Base-by-base conservation (phyloP, 2,329 filamentous ascomycete genomes). In the Alternaria brassicae region DNA sequence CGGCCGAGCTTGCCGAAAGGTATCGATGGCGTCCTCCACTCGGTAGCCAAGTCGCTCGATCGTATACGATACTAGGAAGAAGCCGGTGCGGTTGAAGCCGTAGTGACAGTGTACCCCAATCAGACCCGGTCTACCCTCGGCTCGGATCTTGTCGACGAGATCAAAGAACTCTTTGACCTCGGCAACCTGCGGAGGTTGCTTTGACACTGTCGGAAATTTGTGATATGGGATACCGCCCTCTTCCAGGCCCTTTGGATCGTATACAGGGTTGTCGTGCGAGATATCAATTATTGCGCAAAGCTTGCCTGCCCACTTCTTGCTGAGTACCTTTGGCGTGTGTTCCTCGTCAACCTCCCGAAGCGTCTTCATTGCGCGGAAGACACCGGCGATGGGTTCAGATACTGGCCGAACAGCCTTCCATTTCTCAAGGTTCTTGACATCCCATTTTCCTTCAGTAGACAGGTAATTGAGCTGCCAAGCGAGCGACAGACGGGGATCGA, bases 81-180 rank as follows among this genome's bases (percentile, higher is more conserved):
- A 97, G 0, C 94, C 94, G 0, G 94, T 97, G 21, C 93, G 86
- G 75, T 98, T 97, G 80, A 96, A 97, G 0, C 94, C 94, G 69
- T 97, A 97, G 72, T 98, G 94, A 71, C 94, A 98, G 75, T 98
- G 94, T 0, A 97, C 92, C 2, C 90, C 93, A 51, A 97, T 86
- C 47, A 89, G 55, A 13, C 65, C 54, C 36, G 70, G 56, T 76
- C 79, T 61, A 1, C 58, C 55, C 36, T 74, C 66, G 6, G 53
- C 60, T 1, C 77, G 68, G 2, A 83, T 67, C 5, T 70, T 62
- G 65, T 89, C 86, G 19, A 90, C 82, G 2, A 89, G 73, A 2
- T 80, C 79, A 55, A 88, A 84, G 69, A 90, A 90, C 6, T 82
- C 81, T 17, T 81, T 77, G 1, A 88, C 86, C 69, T 90, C 87